Base-by-base conservation (phyloP, 2,329 filamentous ascomycete genomes). In the Penicillium sp. region DNA sequence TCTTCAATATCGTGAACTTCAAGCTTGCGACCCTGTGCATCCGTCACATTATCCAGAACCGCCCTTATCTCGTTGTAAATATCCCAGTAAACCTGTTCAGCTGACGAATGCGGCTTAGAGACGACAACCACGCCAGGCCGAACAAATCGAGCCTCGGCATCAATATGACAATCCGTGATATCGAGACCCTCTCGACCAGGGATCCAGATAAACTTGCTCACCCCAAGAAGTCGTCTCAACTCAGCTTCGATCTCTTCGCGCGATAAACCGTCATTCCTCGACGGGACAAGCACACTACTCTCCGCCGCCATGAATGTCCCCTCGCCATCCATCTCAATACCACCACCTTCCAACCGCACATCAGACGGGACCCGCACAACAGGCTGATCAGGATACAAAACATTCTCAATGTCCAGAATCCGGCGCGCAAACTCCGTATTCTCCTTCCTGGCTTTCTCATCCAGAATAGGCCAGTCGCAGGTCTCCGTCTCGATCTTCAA, bases 221-320 rank as follows among this genome's bases (percentile, higher is more conserved):
- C 61, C 3, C 64, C 66, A 3, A 69, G 50, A 20, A 63, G 41
- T 2, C 59, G 54, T 3, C 39, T 24, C 7, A 69, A 48, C 27
- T 67, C 63, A 0, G 39, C 33, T 44, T 69, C 66, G 8, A 66
- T 57, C 2, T 60, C 50, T 0, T 15, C 39, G 3, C 56, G 59
- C 1, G 52, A 53, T 2, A 66, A 15, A 1, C 62, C 64, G 0
- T 55, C 54, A 40, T 69, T 70, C 8, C 67, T 58, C 27, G 64
- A 60, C 15, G 60, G 47, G 12, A 63, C 65, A 6, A 65, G 32
- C 41, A 70, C 66, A 25, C 61, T 66, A 46, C 66, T 69, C 47
- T 66, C 66, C 13, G 62, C 62, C 7, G 56, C 66, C 32, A 69
- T 56, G 3, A 69, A 59, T 2, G 66, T 68, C n/a, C 67, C 66